A percentile compares a stretch with the other conserved stretches of the same genome.
These are phyloP conservation scores for Cocos nucifera DNA, from an alignment of 176 grass and related monocot genomes.

Conservation along the genomic window DNA sequence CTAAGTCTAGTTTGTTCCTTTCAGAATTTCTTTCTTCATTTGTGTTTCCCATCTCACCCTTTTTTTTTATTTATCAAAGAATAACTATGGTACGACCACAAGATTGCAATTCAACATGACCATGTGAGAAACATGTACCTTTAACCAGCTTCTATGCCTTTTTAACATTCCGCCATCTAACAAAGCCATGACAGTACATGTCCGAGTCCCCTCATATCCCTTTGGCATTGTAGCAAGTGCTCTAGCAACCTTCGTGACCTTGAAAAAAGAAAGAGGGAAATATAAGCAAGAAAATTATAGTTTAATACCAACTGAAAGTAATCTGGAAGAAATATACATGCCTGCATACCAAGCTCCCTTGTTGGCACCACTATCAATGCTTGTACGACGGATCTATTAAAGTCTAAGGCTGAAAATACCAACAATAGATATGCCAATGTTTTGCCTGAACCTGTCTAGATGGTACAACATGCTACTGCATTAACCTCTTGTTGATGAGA, in stretches of 20 bases:
- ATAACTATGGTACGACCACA: neutral
- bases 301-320: neutral
- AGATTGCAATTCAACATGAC: too few relatives aligned
- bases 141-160: constrained; percentile 93
- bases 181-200: constrained; percentile 83
- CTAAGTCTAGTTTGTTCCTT: too few relatives aligned
- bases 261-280: neutral
- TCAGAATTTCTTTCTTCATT: too few relatives aligned
- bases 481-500: neutral
- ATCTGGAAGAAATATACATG: constrained; percentile 2
- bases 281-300: neutral
- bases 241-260: constrained; percentile 92
- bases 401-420: constrained; percentile 62
- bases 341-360: constrained; percentile 96
- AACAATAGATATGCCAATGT: constrained; percentile 76
- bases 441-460: constrained; percentile 97
- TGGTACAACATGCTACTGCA: neutral
- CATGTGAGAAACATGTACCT: constrained; percentile 28
- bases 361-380: constrained; percentile 78
- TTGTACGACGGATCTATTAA: constrained; percentile 67
- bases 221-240: constrained; percentile 37
- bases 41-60: neutral
- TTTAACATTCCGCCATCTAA: constrained; percentile 85
- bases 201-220: constrained; percentile 20
- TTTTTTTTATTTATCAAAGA: neutral